phyloP scores from a whole-genome alignment of 805 yeast genomes.

The Yarrowia bubula region DNA sequence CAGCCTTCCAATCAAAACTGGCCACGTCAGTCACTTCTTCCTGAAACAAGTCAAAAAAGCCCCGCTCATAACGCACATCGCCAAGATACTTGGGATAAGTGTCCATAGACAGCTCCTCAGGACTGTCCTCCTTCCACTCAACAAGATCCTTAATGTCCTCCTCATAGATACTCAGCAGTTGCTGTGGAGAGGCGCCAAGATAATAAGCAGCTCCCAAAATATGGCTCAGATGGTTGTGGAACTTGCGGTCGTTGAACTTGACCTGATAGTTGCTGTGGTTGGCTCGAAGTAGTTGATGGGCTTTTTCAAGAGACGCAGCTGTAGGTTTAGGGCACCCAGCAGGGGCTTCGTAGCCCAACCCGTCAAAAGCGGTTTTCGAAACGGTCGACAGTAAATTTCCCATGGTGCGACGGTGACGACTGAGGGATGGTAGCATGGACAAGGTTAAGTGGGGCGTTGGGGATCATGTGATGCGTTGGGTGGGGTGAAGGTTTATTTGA shows the following conservation, averaged over 20 bases:
- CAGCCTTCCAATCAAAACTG: slow-evolving; percentile 38
- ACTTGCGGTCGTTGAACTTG: slow-evolving; percentile 34
- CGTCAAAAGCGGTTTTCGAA: neutral
- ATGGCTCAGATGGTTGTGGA: slow-evolving; percentile 40
- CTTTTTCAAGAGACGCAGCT: slow-evolving; percentile 31
- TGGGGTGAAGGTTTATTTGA: neutral
- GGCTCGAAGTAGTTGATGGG: slow-evolving; percentile 38
- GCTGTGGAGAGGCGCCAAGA: slow-evolving; percentile 41
- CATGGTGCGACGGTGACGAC: neutral
- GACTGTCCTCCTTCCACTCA: slow-evolving; percentile 43
- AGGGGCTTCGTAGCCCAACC: neutral
- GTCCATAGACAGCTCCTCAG: slow-evolving; percentile 41
- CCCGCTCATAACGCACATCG: slow-evolving; percentile 38
- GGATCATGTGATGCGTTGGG: neutral
- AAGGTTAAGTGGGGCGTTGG: neutral
- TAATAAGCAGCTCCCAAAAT: slow-evolving; percentile 40
- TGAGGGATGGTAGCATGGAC: neutral
- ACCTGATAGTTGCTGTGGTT: slow-evolving; percentile 38
- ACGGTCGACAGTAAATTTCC: neutral
- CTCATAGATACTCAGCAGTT: slow-evolving; percentile 38
- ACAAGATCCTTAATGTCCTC: slow-evolving; percentile 31
- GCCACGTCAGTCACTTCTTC: slow-evolving; percentile 41
- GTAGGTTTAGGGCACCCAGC: slow-evolving; percentile 28
- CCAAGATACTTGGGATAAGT: slow-evolving; percentile 40
- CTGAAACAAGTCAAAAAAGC: slow-evolving; percentile 41